Percentiles rank a stretch among this genome's conserved stretches.
phyloP scores from a whole-genome alignment of 2,329 filamentous ascomycete genomes.

The Septoria linicola region DNA sequence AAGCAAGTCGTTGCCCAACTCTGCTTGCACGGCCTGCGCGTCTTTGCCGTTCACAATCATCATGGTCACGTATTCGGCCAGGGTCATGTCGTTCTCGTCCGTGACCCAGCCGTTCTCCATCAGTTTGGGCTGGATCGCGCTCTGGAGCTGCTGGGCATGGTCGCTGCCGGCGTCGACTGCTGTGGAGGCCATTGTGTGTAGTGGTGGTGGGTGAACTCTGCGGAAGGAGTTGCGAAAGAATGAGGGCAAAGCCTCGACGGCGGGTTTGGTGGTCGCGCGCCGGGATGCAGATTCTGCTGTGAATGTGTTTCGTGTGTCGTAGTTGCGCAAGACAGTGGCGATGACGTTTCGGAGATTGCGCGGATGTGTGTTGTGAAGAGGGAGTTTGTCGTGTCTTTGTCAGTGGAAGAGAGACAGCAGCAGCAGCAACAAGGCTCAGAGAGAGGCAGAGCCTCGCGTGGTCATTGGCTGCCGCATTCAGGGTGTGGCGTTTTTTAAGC shows the following conservation, averaged over 20 bases:
- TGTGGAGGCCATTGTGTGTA: slow-evolving; percentile 58
- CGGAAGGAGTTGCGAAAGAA: slow-evolving; percentile 4
- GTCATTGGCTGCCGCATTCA: too few relatives aligned
- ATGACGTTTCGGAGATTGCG: not conserved
- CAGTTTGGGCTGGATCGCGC: slow-evolving; percentile 83
- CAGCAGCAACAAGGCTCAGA: too few relatives aligned
- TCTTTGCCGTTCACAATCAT: slow-evolving; percentile 97
- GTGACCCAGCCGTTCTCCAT: slow-evolving; percentile 90
- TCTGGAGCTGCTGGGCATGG: slow-evolving; percentile 78
- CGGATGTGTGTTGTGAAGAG: not conserved
- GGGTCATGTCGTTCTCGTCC: slow-evolving; percentile 74
- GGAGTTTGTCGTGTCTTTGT: not conserved
- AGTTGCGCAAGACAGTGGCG: not conserved
- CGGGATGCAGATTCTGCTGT: not conserved
- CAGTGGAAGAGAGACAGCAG: too few relatives aligned
- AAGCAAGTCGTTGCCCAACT: slow-evolving; percentile 85
- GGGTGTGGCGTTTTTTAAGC: too few relatives aligned
- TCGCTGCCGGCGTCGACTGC: slow-evolving; percentile 72
- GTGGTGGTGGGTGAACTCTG: slow-evolving; percentile 4
- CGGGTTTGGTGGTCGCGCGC: not conserved
- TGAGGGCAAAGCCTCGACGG: slow-evolving; percentile 11
- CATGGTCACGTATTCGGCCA: slow-evolving; percentile 94
- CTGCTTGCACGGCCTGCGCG: slow-evolving; percentile 81
- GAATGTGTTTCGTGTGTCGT: slow-evolving; percentile 1
- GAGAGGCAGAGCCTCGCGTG: too few relatives aligned